These are phyloP conservation scores for Cyberlindnera petersonii DNA, from an alignment of 805 yeast species.

Conservation along the genomic window DNA sequence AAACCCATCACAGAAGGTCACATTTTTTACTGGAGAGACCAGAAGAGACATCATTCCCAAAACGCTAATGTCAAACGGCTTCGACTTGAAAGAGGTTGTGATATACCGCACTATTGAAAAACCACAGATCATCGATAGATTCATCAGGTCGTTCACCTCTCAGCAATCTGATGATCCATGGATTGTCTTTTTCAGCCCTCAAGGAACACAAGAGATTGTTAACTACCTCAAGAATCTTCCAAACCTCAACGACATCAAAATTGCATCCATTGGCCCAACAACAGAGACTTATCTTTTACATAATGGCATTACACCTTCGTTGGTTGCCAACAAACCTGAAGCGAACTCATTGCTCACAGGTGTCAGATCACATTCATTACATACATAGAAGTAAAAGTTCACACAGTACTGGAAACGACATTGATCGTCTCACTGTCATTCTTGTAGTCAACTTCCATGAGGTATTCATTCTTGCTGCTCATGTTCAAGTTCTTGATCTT, in stretches of 20 bases:
- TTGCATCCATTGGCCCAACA: constrained; percentile 93
- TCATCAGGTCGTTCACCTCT: constrained; percentile 31
- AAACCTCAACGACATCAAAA: constrained; percentile 25
- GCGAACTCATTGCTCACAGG: constrained; percentile 52
- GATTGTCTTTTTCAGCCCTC: constrained; percentile 89
- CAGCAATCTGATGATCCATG: constrained; percentile 39
- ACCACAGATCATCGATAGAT: constrained; percentile 36
- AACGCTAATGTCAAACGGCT: constrained; percentile 41
- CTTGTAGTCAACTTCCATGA: constrained; percentile 58
- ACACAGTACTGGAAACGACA: constrained; percentile 56
- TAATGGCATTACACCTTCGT: constrained; percentile 52
- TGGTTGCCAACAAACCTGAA: constrained; percentile 70
- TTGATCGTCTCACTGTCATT: constrained; percentile 67
- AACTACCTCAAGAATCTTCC: constrained; percentile 33
- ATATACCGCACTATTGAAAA: constrained; percentile 65
- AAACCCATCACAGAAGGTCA: constrained; percentile 30
- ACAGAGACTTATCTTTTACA: constrained; percentile 59
- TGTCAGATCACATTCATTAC: constrained; percentile 6
- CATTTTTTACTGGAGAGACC: constrained; percentile 83
- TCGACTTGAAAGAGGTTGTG: constrained; percentile 51
- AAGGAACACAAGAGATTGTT: constrained; percentile 70
- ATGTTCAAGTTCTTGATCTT: constrained; percentile 36
- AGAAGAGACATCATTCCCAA: constrained; percentile 79
- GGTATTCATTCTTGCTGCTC: constrained; percentile 31
- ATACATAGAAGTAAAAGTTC: constrained; percentile 2